phyloP scores from a whole-genome alignment of 768 basidiomycete genomes.

The Heimioporus sp. region DNA sequence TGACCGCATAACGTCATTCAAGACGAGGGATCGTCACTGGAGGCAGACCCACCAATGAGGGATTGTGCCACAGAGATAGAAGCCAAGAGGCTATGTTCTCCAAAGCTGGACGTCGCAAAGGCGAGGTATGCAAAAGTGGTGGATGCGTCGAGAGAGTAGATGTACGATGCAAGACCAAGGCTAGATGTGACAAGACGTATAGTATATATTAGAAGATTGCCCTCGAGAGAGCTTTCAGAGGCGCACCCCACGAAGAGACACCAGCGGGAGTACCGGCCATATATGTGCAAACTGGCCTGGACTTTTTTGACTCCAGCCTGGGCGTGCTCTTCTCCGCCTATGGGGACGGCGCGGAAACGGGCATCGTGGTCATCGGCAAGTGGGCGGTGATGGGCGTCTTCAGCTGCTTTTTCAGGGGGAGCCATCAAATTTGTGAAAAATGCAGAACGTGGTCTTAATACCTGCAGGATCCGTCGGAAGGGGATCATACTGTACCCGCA shows the following conservation, averaged over 20 bases:
- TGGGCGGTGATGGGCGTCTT: slow-evolving; percentile 1
- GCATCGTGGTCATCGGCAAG: neutral
- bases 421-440: neutral
- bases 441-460: neutral
- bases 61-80: slow-evolving; percentile 54
- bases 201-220: neutral
- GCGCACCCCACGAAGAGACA: slow-evolving; percentile 55
- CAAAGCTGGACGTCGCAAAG: slow-evolving; percentile 54
- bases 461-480: slow-evolving; percentile 16
- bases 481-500: slow-evolving; percentile 17
- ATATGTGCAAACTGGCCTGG: slow-evolving; percentile 50
- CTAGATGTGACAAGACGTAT: slow-evolving; percentile 25
- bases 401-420: neutral
- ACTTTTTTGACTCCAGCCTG: slow-evolving; percentile 45
- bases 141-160: slow-evolving; percentile 70
- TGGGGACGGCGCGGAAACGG: neutral
- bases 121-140: slow-evolving; percentile 67
- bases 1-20: slow-evolving; percentile 1
- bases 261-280: slow-evolving; percentile 57
- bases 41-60: slow-evolving; percentile 46
- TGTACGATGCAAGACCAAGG: slow-evolving; percentile 67
- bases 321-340: slow-evolving; percentile 22
- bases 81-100: slow-evolving; percentile 52
- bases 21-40: slow-evolving; percentile 7
- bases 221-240: neutral